Conservation (phyloP, 2,329 filamentous ascomycete species). For the Fusarium longipes region DNA sequence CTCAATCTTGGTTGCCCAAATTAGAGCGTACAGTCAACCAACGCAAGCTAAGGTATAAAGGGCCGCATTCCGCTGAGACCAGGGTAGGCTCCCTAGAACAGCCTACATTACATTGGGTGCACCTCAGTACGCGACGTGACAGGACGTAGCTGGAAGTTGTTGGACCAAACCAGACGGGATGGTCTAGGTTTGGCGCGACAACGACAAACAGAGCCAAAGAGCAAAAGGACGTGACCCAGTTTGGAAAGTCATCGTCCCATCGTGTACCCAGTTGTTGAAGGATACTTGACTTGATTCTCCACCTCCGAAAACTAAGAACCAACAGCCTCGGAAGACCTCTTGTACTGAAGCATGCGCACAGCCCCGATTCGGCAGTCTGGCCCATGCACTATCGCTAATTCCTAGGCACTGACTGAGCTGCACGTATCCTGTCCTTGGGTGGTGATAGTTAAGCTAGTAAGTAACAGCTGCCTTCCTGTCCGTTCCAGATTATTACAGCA, state of each 20-base stretch:
- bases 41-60: conserved; percentile 36
- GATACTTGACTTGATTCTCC: conserved; percentile 22
- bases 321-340: conserved; percentile 29
- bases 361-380: conserved; percentile 27
- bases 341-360: conserved; percentile 24
- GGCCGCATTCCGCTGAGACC: conserved; percentile 34
- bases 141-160: not conserved
- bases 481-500: not conserved
- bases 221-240: conserved; percentile 3
- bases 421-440: not conserved
- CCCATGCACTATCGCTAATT: conserved; percentile 20
- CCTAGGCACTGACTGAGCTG: not conserved
- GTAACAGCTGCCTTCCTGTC: not conserved
- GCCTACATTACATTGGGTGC: not conserved
- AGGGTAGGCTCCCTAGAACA: conserved; percentile 14
- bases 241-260: conserved; percentile 33
- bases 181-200: conserved; percentile 6
- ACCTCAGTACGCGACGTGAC: not conserved
- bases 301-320: conserved; percentile 35
- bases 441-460: not conserved
- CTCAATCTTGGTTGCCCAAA: conserved; percentile 20
- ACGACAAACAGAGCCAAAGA: conserved; percentile 4
- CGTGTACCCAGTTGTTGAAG: not conserved
- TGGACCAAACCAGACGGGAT: conserved; percentile 6
- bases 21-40: conserved; percentile 24